Conservation (phyloP, 768 basidiomycete genomes). For the Gautieria morchelliformis region DNA sequence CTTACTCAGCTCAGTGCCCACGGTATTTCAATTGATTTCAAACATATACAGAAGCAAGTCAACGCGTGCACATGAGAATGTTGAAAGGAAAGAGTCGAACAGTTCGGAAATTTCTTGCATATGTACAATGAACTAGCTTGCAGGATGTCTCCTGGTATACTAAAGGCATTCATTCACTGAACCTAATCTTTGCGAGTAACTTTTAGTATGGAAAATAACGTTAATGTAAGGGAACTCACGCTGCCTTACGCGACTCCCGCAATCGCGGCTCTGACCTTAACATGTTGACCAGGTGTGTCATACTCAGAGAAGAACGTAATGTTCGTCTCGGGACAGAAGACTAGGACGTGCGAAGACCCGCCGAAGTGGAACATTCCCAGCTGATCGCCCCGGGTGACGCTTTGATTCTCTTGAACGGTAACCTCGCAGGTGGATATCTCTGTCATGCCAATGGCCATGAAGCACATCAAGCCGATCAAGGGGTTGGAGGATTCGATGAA, state of each 20-base stretch:
- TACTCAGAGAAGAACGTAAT: slow-evolving; percentile 6
- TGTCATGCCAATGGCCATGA: slow-evolving; percentile 49
- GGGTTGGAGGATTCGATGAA: slow-evolving; percentile 46
- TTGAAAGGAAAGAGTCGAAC: too few relatives aligned
- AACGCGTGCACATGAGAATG: too few relatives aligned
- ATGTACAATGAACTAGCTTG: too few relatives aligned
- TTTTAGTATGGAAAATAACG: too few relatives aligned
- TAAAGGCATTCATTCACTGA: too few relatives aligned
- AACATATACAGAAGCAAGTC: too few relatives aligned
- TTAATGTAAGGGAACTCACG: too few relatives aligned
- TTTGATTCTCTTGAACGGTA: slow-evolving; percentile 35
- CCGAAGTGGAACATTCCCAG: slow-evolving; percentile 59
- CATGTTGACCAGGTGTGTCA: neutral
- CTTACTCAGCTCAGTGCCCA: too few relatives aligned
- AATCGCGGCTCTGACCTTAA: slow-evolving; percentile 11
- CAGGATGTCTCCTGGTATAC: too few relatives aligned
- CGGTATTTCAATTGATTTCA: too few relatives aligned
- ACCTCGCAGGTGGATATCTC: slow-evolving; percentile 53
- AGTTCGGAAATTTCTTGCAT: too few relatives aligned
- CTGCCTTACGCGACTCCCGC: neutral
- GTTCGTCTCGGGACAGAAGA: slow-evolving; percentile 31
- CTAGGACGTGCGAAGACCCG: slow-evolving; percentile 39
- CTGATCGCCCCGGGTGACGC: slow-evolving; percentile 43
- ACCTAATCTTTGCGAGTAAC: too few relatives aligned
- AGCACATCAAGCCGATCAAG: slow-evolving; percentile 45